Evolutionary conservation across 129 eudicot genomes (phyloP), one percentile per base, ranked within the genome.

Genomic region (Flaveria trinervia): DNA sequence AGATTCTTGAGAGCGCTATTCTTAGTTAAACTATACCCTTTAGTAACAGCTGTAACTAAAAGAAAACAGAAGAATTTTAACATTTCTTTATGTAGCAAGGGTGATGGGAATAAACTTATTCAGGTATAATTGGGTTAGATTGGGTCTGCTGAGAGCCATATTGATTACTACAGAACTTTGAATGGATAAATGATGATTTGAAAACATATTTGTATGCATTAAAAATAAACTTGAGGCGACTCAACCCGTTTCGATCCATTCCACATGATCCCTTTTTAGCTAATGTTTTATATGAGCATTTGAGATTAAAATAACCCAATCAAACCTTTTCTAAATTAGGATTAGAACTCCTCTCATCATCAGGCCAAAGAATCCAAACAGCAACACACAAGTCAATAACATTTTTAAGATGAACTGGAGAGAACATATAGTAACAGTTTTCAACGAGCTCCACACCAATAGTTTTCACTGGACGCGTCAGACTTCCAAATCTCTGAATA

Each of bases 361-460:
- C 98, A 18, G 98, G 98, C 88, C 93, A 94, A 71, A 94, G 96
- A 66, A 89, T 89, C 98, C 98, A 94, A 61, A 92, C 88, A 30
- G 84, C 96, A 72, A 89, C 77, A 43, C 86, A 85, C 68, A 94
- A 51, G 83, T 94, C 98, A 51, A 94, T 70, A 10, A 79, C 91
- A 70, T 82, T 77, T 81, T 85, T 50, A 51, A 94, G 46, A 50
- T 77, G 82, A 75, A 94, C 36, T 4, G 96, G 92, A 52, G 90
- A 73, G 41, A 94, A 72, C 89, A 82, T 75, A 71, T 84, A 79
- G 81, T 84, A 85, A 13, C 82, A 84, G 77, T 84, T 83, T 28
- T 91, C 96, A 72, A 87, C 30, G 66, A 91, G 96, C 74, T 91
- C 88, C 75, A 87, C 33, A 36, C 89, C 91, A 55, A 85, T 70